Conservation (phyloP, 352 stramenopile species). For the Pythium folliculosum region DNA sequence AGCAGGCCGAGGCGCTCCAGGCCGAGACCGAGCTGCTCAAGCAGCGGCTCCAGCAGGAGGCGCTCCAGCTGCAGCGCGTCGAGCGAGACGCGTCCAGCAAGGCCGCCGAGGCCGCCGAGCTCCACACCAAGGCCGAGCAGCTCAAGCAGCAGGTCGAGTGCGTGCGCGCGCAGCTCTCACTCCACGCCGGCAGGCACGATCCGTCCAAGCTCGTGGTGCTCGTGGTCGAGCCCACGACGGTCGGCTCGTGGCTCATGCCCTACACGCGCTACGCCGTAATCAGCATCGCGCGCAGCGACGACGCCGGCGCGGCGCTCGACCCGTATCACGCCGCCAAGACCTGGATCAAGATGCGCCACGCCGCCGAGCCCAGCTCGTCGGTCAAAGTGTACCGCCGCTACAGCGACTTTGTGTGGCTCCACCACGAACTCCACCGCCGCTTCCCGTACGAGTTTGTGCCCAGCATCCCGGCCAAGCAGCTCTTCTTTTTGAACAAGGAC, state of each 20-base stretch:
- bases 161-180: constrained; percentile 72
- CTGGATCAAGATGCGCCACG: constrained; percentile 75
- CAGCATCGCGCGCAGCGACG: constrained; percentile 61
- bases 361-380: constrained; percentile 66
- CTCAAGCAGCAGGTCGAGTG: constrained; percentile 79
- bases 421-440: constrained; percentile 59
- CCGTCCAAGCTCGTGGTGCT: constrained; percentile 80
- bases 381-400: constrained; percentile 87
- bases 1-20: constrained; percentile 73
- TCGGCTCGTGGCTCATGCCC: constrained; percentile 81
- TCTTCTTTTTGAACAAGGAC: constrained; percentile 88
- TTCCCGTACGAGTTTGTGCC: constrained; percentile 80
- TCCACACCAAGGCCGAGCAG: constrained; percentile 67
- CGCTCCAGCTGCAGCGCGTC: constrained; percentile 65
- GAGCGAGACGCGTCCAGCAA: constrained; percentile 71
- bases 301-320: constrained; percentile 40
- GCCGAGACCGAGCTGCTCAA: constrained; percentile 77
- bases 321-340: constrained; percentile 73
- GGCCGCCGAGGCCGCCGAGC: constrained; percentile 62
- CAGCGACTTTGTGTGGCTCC: constrained; percentile 87
- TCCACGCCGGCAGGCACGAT: constrained; percentile 76
- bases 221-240: constrained; percentile 76
- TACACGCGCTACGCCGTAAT: constrained; percentile 87
- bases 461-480: constrained; percentile 70
- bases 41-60: constrained; percentile 69